Evolutionary conservation across 2,329 filamentous ascomycete genomes (phyloP).

Genomic region (Aureobasidium pullulans): DNA sequence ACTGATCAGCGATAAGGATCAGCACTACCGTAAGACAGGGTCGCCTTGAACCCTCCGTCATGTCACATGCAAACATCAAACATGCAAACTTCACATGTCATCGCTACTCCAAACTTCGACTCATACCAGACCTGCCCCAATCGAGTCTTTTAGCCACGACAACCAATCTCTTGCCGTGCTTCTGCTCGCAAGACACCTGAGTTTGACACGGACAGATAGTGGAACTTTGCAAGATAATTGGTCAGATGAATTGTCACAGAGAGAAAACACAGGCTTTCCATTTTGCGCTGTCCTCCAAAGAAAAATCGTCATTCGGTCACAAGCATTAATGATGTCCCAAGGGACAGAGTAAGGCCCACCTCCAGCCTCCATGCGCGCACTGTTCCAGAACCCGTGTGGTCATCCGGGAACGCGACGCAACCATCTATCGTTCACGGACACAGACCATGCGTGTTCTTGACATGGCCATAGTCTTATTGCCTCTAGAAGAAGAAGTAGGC

Average conservation of each 20-base stretch:
- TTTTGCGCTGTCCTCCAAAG: conserved; percentile 2
- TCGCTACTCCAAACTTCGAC: too few species aligned
- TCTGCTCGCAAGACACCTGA: too few species aligned
- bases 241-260: background rate
- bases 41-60: background rate
- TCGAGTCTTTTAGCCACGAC: too few species aligned
- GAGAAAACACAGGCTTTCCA: background rate
- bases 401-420: background rate
- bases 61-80: background rate
- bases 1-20: background rate
- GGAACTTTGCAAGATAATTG: background rate
- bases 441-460: background rate
- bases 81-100: too few species aligned
- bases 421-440: background rate
- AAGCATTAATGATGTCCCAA: conserved; percentile 2
- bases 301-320: background rate
- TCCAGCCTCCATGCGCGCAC: background rate
- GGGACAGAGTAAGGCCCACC: background rate
- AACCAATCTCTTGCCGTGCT: too few species aligned
- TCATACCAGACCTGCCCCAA: too few species aligned
- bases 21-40: background rate
- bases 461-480: background rate
- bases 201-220: too few species aligned
- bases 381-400: background rate
- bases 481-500: conserved; percentile 92